A percentile compares a stretch with the other conserved stretches of the same genome.
Evolutionary conservation across 2,329 filamentous ascomycete genomes (phyloP).

Genomic region (Hypoxylon sp.): DNA sequence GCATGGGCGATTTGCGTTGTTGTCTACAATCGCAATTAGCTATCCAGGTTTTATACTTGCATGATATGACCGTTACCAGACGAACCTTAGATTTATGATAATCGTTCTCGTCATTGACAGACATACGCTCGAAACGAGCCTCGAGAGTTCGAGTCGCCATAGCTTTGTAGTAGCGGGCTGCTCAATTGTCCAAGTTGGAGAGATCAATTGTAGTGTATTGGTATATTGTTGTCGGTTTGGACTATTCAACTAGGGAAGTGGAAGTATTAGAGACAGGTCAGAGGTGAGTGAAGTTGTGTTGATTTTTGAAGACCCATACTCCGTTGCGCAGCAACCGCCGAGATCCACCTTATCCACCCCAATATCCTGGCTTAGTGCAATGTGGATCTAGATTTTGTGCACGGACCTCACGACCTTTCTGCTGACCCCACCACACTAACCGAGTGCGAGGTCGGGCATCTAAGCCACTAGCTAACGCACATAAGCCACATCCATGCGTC

Average conservation of each 20-base stretch:
- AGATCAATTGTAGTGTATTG: constrained; percentile 1
- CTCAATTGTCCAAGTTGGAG: background rate
- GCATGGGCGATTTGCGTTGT: constrained; percentile 65
- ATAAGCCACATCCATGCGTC: background rate
- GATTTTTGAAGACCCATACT: background rate
- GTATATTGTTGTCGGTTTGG: constrained; percentile 21
- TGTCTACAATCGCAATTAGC: constrained; percentile 58
- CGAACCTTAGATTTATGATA: constrained; percentile 85
- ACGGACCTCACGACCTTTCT: background rate
- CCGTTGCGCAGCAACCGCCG: constrained; percentile 10
- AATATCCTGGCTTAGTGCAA: background rate
- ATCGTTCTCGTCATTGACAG: constrained; percentile 91
- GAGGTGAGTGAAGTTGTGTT: constrained; percentile 3
- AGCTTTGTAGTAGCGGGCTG: constrained; percentile 16
- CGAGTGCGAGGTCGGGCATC: background rate
- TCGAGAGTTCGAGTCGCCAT: constrained; percentile 87
- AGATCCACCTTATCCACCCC: background rate
- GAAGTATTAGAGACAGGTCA: constrained; percentile 7
- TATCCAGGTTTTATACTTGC: constrained; percentile 63
- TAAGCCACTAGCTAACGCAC: constrained; percentile 5
- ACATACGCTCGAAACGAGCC: constrained; percentile 89
- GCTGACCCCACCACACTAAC: too few species aligned
- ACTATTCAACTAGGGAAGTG: constrained; percentile 1
- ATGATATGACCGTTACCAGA: constrained; percentile 55
- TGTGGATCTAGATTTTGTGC: background rate